Conservation (phyloP, 495 filamentous ascomycete genomes). For the Baudoinia panamericana region DNA sequence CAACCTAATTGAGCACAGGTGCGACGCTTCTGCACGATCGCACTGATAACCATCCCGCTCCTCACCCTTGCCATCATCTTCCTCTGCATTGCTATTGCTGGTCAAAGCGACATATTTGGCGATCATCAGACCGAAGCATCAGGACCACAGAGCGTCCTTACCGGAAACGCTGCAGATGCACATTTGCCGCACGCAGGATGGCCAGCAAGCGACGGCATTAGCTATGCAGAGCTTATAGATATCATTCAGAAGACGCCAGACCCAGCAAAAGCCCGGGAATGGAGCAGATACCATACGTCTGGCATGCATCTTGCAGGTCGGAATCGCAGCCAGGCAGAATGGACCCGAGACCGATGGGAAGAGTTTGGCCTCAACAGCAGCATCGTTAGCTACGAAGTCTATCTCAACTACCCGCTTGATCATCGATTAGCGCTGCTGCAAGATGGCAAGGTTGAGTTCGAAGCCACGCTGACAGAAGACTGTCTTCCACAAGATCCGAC, state of each 20-base stretch:
- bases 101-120: constrained; percentile 21
- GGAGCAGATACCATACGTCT: constrained; percentile 81
- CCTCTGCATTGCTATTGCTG: constrained; percentile 34
- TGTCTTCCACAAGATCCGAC: constrained; percentile 75
- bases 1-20: constrained; percentile 23
- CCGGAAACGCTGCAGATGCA: background rate
- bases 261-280: constrained; percentile 55
- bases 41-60: constrained; percentile 43
- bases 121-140: constrained; percentile 12
- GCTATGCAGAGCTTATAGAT: constrained; percentile 53
- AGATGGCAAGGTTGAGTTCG: constrained; percentile 54
- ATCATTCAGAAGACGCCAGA: constrained; percentile 62
- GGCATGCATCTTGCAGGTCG: constrained; percentile 81
- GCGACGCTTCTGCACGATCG: constrained; percentile 59
- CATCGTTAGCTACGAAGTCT: constrained; percentile 75
- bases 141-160: constrained; percentile 25
- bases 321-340: constrained; percentile 74
- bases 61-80: constrained; percentile 48
- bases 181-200: constrained; percentile 29
- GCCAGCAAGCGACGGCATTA: constrained; percentile 29
- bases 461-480: constrained; percentile 75
- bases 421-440: constrained; percentile 68
- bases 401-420: constrained; percentile 76
- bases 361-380: constrained; percentile 64
- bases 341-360: constrained; percentile 76